Evolutionary conservation across 768 basidiomycete genomes (phyloP).

Genomic region (Rhodotorula graminis): DNA sequence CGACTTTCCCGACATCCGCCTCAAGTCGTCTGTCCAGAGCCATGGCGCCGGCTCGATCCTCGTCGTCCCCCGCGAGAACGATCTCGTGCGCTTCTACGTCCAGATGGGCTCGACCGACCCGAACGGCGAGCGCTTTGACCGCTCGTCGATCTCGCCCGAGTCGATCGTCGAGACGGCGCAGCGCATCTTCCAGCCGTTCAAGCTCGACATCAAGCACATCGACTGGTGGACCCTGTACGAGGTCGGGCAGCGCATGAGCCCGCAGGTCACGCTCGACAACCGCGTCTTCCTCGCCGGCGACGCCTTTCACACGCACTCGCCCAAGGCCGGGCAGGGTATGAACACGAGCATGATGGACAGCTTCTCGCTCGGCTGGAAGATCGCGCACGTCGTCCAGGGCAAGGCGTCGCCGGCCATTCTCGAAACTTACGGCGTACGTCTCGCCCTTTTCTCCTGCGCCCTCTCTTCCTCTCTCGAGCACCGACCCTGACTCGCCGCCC

Average conservation of each 20-base stretch:
- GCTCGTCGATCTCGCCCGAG: constrained; percentile 31
- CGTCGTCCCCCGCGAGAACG: constrained; percentile 22
- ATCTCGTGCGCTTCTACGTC: constrained; percentile 39
- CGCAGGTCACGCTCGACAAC: constrained; percentile 26
- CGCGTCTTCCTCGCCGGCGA: constrained; percentile 42
- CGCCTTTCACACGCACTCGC: constrained; percentile 36
- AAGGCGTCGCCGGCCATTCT: constrained; percentile 55
- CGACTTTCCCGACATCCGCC: constrained; percentile 24
- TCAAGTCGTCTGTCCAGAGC: constrained; percentile 31
- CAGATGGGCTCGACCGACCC: constrained; percentile 17
- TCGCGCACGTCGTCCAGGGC: constrained; percentile 57
- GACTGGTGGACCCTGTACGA: constrained; percentile 43
- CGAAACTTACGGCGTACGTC: constrained; percentile 51
- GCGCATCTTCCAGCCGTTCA: constrained; percentile 37
- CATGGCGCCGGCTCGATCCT: constrained; percentile 25
- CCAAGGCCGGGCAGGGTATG: constrained; percentile 42
- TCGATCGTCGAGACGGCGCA: constrained; percentile 34
- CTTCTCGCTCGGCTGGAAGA: constrained; percentile 70
- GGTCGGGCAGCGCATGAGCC: constrained; percentile 39
- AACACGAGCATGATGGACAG: constrained; percentile 62
- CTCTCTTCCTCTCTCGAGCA: constrained; percentile 39
- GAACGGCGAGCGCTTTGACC: constrained; percentile 15
- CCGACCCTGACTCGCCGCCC: neutral
- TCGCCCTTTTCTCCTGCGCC: neutral
- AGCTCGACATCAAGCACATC: constrained; percentile 35